A percentile compares a stretch with the other conserved stretches of the same genome.
These are phyloP conservation scores for Ogataea pini DNA, from an alignment of 805 yeast genomes.

Conservation along the genomic window DNA sequence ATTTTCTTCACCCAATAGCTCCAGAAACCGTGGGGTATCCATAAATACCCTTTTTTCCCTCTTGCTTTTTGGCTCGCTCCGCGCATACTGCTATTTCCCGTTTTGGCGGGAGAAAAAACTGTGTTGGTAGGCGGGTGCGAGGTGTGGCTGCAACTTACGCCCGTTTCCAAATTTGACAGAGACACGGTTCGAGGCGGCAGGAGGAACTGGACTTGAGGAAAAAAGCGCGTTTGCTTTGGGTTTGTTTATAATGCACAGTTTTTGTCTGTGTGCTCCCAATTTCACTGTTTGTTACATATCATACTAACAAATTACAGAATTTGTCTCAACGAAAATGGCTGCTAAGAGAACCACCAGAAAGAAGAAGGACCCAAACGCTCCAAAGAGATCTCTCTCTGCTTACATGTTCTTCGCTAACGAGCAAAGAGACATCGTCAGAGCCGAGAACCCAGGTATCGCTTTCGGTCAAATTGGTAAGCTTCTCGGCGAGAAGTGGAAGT, in stretches of 20 bases:
- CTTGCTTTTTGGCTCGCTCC: constrained; percentile 4
- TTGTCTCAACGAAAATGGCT: constrained; percentile 26
- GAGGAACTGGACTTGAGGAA: not conserved
- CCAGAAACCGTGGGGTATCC: constrained; percentile 11
- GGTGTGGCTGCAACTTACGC: not conserved
- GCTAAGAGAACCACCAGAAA: constrained; percentile 36
- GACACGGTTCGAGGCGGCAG: constrained; percentile 15
- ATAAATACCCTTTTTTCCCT: constrained; percentile 12
- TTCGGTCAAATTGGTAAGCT: constrained; percentile 95
- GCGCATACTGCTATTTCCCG: constrained; percentile 10
- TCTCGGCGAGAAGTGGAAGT: constrained; percentile 97
- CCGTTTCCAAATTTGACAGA: constrained; percentile 12
- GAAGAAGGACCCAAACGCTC: constrained; percentile 89
- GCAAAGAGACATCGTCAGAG: constrained; percentile 92
- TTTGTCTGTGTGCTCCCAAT: constrained; percentile 7
- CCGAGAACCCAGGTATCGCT: constrained; percentile 94
- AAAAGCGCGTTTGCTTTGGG: constrained; percentile 3
- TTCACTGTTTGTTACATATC: constrained; percentile 9
- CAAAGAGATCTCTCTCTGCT: constrained; percentile 97
- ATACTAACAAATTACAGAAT: constrained; percentile 2
- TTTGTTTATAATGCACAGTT: constrained; percentile 3
- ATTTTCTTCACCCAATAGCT: not conserved
- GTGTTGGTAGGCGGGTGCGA: not conserved
- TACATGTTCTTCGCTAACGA: constrained; percentile 99
- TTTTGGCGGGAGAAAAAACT: constrained; percentile 2